Conservation (phyloP, 257 asterid genomes). For the Rehmannia glutinosa region DNA sequence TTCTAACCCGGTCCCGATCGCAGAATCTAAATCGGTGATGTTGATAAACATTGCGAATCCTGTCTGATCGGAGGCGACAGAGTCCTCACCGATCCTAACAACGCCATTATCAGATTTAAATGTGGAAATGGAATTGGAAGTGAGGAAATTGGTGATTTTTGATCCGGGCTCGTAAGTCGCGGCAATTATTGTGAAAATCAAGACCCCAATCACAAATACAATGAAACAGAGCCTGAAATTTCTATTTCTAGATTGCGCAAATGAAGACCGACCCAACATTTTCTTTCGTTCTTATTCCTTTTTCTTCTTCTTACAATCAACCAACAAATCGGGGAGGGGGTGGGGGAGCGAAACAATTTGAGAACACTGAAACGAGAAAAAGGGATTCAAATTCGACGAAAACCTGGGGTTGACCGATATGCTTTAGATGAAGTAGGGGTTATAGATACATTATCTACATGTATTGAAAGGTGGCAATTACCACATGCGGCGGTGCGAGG, state of each 20-base stretch:
- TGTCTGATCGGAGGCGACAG: slow-evolving; percentile 36
- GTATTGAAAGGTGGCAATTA: not conserved
- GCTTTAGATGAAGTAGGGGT: not conserved
- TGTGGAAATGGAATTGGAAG: slow-evolving; percentile 55
- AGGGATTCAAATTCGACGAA: not conserved
- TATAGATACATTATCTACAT: not conserved
- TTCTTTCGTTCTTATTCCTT: not conserved
- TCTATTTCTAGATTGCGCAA: slow-evolving; percentile 34
- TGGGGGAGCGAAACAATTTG: not conserved
- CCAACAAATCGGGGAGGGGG: not conserved
- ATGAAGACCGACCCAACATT: slow-evolving; percentile 37
- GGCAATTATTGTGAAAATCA: slow-evolving; percentile 63
- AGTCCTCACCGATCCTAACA: slow-evolving; percentile 56
- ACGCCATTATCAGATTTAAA: slow-evolving; percentile 43
- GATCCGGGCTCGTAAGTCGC: slow-evolving; percentile 53
- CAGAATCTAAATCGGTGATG: slow-evolving; percentile 51
- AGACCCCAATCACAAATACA: slow-evolving; percentile 49
- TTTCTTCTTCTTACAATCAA: not conserved
- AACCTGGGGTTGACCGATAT: not conserved
- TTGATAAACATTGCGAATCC: slow-evolving; percentile 39
- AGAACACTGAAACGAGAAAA: not conserved
- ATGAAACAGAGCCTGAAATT: slow-evolving; percentile 58
- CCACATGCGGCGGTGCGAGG: not conserved
- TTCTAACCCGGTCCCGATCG: slow-evolving; percentile 1
- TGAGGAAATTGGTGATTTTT: slow-evolving; percentile 49